Percentiles rank a stretch among this genome's conserved stretches.
These are phyloP conservation scores for Helicocarpus griseus DNA, from an alignment of 2,329 filamentous ascomycete species.

Conservation along the genomic window DNA sequence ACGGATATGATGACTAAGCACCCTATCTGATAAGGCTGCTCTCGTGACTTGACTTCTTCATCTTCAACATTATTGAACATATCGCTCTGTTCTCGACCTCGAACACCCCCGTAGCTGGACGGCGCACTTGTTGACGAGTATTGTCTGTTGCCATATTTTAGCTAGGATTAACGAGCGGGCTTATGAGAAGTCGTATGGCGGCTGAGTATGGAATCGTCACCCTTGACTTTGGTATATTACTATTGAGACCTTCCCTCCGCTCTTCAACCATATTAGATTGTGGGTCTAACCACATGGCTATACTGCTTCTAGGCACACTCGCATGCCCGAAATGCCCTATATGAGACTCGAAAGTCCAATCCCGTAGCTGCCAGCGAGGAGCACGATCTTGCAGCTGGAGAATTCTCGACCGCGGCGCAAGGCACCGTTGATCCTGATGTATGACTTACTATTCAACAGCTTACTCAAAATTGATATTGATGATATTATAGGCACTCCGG, in stretches of 20 bases:
- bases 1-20: not conserved
- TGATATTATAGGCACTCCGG: conserved; percentile 62
- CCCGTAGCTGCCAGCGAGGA: conserved; percentile 77
- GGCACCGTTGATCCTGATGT: conserved; percentile 54
- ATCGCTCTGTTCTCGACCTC: not conserved
- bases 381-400: conserved; percentile 76
- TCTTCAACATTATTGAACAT: not conserved
- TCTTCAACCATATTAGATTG: not conserved
- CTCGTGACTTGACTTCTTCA: not conserved
- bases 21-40: not conserved
- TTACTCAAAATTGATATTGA: conserved; percentile 6
- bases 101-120: not conserved
- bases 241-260: conserved; percentile 5
- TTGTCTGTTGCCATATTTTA: too few relatives aligned
- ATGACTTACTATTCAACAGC: conserved; percentile 6
- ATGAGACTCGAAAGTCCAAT: conserved; percentile 57
- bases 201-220: conserved; percentile 57
- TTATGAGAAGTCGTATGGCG: not conserved
- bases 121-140: too few relatives aligned
- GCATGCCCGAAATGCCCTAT: conserved; percentile 74
- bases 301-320: conserved; percentile 59
- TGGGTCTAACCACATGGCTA: conserved; percentile 14
- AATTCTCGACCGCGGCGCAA: conserved; percentile 76
- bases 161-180: too few relatives aligned
- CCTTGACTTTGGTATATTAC: conserved; percentile 52